Evolutionary conservation across 1,139 yeast genomes (phyloP), one percentile per base, ranked within the genome.

Genomic region (Suhomyces chickasaworum): DNA sequence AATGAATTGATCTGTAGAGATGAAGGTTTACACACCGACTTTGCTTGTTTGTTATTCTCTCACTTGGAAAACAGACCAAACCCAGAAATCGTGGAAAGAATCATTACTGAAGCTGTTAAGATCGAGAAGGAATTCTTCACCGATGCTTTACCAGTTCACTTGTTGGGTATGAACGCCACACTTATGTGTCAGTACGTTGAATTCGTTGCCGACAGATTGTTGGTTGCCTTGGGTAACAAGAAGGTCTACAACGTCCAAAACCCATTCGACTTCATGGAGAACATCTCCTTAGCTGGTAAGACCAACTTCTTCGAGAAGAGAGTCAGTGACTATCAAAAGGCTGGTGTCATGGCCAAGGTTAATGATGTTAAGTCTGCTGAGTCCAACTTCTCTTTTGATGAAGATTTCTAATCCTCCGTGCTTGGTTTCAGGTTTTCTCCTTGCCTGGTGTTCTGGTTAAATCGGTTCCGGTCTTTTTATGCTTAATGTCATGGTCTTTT

Each of bases 181-280:
- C 82, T 93, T 65, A 93, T 93, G 97, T 85, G 93, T 71, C 97
- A 93, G 75, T 95, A 93, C 75, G 96, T 93, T 60, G 97, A 95
- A 75, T 93, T 89, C 67, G 93, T 86, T 55, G 99, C 99, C 60
- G 99, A 93, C 74, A 83, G 98, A 73, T 79, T 93, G 63, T 79
- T 93, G 54, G 81, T 89, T 44, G 81, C 98, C 10, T 80, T 93
- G 57, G 99, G 99, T 57, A 89, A 89, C 78, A 78, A 85, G 70
- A 90, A 91, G 77, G 78, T 80, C 54, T 93, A 84, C 82, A 89
- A 89, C 64, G 93, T 80, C 51, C 75, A 87, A 53, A 95, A 93
- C 69, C 99, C 99, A 68, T 93, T 93, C 69, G 98, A 91, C 71
- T 93, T 91, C 66, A 93, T 93, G 99, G 99, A 93, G 75, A 90